Percentiles rank a stretch among this genome's conserved stretches.
Evolutionary conservation across 2,329 filamentous ascomycete genomes (phyloP).

Genomic region (Penicillium sp.): DNA sequence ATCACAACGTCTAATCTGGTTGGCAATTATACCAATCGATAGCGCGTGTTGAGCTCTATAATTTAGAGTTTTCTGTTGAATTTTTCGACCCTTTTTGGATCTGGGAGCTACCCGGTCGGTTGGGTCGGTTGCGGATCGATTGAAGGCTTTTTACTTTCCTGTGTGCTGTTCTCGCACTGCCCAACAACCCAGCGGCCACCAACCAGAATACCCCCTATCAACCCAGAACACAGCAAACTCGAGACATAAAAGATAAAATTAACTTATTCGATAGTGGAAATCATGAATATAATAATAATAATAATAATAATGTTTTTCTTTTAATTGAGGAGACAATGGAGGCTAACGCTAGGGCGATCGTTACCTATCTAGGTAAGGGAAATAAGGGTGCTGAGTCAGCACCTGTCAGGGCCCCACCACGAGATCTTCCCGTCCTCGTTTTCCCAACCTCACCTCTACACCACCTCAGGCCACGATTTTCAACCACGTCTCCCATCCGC

Average conservation of each 20-base stretch:
- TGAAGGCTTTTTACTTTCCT: neutral
- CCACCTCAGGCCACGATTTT: neutral
- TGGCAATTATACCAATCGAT: slow-evolving; percentile 2
- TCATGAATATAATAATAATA: neutral
- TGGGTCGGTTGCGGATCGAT: neutral
- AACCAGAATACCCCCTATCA: neutral
- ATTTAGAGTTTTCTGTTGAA: neutral
- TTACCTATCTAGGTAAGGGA: neutral
- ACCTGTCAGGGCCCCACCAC: neutral
- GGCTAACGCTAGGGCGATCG: neutral
- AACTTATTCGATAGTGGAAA: neutral
- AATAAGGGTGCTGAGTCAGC: neutral
- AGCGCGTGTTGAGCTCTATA: neutral
- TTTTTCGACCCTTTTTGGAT: neutral
- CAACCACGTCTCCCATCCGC: neutral
- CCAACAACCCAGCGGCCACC: neutral
- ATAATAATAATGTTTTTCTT: no score
- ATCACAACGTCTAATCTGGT: neutral
- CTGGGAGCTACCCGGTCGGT: neutral
- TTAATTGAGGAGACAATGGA: neutral
- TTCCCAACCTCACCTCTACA: neutral
- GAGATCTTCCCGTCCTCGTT: neutral
- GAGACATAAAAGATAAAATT: neutral
- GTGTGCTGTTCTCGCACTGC: neutral
- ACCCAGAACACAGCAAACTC: neutral